Evolutionary conservation across 139 green algal species (phyloP).

Genomic region (Eudorina sp.): DNA sequence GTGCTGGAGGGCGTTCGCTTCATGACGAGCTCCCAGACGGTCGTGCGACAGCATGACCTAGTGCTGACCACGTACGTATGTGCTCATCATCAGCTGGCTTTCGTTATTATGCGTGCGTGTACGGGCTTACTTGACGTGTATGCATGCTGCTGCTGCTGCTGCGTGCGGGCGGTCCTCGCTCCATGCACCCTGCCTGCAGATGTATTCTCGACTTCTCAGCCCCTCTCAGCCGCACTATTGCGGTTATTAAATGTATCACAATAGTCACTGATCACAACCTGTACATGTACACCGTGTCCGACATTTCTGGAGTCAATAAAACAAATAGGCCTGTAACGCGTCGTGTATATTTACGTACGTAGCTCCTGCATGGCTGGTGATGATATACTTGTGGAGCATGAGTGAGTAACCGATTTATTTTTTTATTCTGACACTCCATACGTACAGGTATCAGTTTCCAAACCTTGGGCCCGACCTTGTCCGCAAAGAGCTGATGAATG

Average conservation of each 20-base stretch:
- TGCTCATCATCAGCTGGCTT: neutral
- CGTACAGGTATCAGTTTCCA: neutral
- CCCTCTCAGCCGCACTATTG: too few relatives aligned
- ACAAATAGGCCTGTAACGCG: too few relatives aligned
- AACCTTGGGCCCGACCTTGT: neutral
- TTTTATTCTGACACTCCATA: too few relatives aligned
- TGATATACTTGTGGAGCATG: neutral
- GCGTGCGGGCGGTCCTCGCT: too few relatives aligned
- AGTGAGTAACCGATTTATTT: too few relatives aligned
- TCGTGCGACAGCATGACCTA: neutral
- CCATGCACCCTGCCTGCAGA: too few relatives aligned
- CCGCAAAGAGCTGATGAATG: slow-evolving; percentile 14
- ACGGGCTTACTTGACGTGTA: too few relatives aligned
- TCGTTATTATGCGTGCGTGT: neutral
- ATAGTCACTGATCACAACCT: neutral
- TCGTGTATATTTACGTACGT: neutral
- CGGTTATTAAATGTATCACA: too few relatives aligned
- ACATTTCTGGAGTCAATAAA: too few relatives aligned
- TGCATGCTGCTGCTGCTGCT: too few relatives aligned
- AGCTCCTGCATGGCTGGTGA: neutral
- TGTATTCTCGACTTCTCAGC: too few relatives aligned
- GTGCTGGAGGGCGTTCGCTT: neutral
- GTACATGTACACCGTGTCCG: neutral
- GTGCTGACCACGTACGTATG: slow-evolving; percentile 9
- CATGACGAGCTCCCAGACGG: neutral